phyloP scores from a whole-genome alignment of 352 stramenopile genomes.

The Pythium dissimile region DNA sequence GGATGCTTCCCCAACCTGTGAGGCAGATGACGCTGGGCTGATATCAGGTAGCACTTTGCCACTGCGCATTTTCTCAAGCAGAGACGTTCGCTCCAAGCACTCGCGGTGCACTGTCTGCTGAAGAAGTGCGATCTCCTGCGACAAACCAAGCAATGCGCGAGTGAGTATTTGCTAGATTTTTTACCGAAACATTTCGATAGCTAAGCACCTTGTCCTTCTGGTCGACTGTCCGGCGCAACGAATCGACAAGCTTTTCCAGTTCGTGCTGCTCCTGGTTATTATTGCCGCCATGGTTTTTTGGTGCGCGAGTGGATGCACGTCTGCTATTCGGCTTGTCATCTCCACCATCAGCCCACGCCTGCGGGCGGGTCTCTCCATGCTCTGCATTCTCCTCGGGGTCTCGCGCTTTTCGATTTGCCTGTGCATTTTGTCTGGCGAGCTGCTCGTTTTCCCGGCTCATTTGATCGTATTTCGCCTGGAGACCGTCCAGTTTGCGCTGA shows the following conservation, averaged over 20 bases:
- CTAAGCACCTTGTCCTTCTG: slow-evolving; percentile 44
- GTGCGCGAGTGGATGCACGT: not conserved
- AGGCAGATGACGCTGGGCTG: not conserved
- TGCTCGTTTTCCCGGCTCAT: slow-evolving; percentile 12
- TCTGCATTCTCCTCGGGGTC: slow-evolving; percentile 5
- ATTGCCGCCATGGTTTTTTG: not conserved
- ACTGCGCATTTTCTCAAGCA: slow-evolving; percentile 70
- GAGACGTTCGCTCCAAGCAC: slow-evolving; percentile 73
- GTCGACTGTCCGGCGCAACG: slow-evolving; percentile 33
- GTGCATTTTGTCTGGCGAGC: slow-evolving; percentile 3
- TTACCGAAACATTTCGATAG: no score
- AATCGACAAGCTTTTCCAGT: slow-evolving; percentile 37
- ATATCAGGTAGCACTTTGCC: slow-evolving; percentile 65
- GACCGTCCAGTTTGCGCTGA: slow-evolving; percentile 22
- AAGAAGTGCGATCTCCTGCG: slow-evolving; percentile 67
- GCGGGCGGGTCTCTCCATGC: not conserved
- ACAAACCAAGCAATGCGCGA: no score
- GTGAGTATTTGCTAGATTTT: no score
- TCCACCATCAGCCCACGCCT: slow-evolving; percentile 8
- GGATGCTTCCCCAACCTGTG: not conserved
- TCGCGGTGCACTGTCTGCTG: slow-evolving; percentile 82
- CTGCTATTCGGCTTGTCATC: not conserved
- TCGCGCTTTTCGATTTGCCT: not conserved
- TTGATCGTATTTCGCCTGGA: slow-evolving; percentile 27
- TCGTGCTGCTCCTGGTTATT: slow-evolving; percentile 49